Conservation (phyloP, 805 yeast genomes). For the Torulaspora maleeae region DNA sequence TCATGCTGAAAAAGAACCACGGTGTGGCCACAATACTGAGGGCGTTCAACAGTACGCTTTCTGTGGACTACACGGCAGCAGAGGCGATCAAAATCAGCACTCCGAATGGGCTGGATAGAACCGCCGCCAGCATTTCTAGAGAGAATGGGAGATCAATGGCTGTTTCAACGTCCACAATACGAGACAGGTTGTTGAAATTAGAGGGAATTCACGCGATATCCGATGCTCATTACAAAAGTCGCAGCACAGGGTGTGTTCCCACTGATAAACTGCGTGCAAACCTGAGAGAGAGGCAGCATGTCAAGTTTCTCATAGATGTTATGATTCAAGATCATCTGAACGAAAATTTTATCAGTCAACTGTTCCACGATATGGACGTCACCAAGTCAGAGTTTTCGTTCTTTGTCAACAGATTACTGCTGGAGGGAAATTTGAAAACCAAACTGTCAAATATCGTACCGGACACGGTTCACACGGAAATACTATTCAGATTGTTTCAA, state of each 20-base stretch:
- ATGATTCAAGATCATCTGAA: slow-evolving; percentile 13
- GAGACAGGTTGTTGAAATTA: slow-evolving; percentile 1
- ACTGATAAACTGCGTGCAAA: slow-evolving; percentile 8
- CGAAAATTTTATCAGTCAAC: background rate
- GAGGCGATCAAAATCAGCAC: slow-evolving; percentile 3
- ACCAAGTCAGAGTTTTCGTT: slow-evolving; percentile 13
- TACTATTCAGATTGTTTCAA: slow-evolving; percentile 14
- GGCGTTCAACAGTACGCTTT: slow-evolving; percentile 14
- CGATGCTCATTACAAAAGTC: background rate
- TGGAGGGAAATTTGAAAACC: slow-evolving; percentile 1
- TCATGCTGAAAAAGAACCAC: slow-evolving; percentile 10
- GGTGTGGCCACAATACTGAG: slow-evolving; percentile 7
- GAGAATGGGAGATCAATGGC: background rate
- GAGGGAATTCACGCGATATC: background rate
- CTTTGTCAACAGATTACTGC: slow-evolving; percentile 14
- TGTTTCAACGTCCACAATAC: background rate
- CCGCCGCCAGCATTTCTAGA: background rate
- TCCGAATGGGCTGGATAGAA: background rate
- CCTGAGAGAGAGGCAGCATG: slow-evolving; percentile 10
- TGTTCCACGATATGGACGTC: slow-evolving; percentile 10
- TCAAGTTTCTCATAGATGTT: slow-evolving; percentile 11
- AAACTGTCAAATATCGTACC: slow-evolving; percentile 14
- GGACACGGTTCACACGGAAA: slow-evolving; percentile 14
- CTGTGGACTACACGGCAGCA: slow-evolving; percentile 8
- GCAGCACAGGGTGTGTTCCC: background rate